Conservation (phyloP, 1,284 basidiomycete genomes). For the Ceratorhiza oryzae-sativae region DNA sequence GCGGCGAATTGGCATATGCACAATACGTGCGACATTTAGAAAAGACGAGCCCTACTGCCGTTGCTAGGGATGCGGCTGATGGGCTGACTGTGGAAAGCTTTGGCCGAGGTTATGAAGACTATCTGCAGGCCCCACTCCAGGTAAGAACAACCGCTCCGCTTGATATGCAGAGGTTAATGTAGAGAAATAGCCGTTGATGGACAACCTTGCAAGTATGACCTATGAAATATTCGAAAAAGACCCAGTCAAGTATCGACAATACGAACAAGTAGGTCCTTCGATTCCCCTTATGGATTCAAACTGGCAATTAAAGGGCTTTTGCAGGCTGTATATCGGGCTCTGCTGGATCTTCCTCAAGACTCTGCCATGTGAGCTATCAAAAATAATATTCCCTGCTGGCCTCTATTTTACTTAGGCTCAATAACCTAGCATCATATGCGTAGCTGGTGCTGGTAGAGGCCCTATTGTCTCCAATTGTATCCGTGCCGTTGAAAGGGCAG, state of each 20-base stretch:
- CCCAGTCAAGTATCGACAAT: slow-evolving; percentile 94
- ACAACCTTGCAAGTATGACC: slow-evolving; percentile 92
- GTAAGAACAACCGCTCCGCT: slow-evolving; percentile 51
- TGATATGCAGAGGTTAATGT: slow-evolving; percentile 21
- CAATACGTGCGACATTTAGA: slow-evolving; percentile 90
- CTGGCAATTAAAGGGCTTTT: background rate
- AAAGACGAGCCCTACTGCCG: slow-evolving; percentile 69
- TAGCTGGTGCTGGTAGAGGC: slow-evolving; percentile 95
- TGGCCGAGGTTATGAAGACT: slow-evolving; percentile 93
- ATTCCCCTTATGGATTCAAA: slow-evolving; percentile 14
- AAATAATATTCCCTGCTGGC: background rate
- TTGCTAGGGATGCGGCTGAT: slow-evolving; percentile 63
- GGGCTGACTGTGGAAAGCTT: slow-evolving; percentile 78
- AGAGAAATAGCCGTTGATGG: slow-evolving; percentile 87
- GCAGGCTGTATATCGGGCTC: slow-evolving; percentile 82
- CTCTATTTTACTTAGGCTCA: slow-evolving; percentile 37
- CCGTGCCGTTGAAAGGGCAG: slow-evolving; percentile 75
- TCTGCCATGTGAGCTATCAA: slow-evolving; percentile 63
- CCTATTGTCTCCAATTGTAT: slow-evolving; percentile 90
- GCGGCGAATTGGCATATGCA: slow-evolving; percentile 86
- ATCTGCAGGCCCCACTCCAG: slow-evolving; percentile 93
- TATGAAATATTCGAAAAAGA: slow-evolving; percentile 99
- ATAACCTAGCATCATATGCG: slow-evolving; percentile 72
- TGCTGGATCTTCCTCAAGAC: slow-evolving; percentile 69
- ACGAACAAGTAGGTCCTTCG: slow-evolving; percentile 77